Evolutionary conservation across 2,329 filamentous ascomycete genomes (phyloP).

Genomic region (Lasiodiplodia gonubiensis): DNA sequence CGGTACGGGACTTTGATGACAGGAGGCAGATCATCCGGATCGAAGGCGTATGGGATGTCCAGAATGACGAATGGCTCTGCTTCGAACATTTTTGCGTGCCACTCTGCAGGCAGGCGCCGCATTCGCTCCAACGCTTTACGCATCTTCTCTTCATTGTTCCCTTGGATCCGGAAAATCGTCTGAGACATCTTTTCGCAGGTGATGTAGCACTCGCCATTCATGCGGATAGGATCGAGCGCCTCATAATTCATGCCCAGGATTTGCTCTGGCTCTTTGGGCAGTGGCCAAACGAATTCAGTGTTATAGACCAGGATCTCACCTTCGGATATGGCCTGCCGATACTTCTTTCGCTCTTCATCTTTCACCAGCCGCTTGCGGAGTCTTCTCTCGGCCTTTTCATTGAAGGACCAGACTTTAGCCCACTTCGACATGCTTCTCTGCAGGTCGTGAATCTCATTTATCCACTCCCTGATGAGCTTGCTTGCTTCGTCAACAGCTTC

Average conservation of each 20-base stretch:
- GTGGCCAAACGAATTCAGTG: background rate
- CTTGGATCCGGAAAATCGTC: constrained; percentile 37
- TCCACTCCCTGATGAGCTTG: background rate
- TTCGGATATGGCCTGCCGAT: constrained; percentile 29
- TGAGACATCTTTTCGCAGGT: constrained; percentile 22
- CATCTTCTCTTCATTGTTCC: constrained; percentile 31
- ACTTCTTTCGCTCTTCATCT: constrained; percentile 21
- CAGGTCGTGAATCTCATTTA: background rate
- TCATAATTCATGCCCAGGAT: constrained; percentile 40
- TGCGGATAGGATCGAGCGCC: constrained; percentile 38
- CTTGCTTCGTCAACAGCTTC: background rate
- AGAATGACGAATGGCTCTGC: constrained; percentile 34
- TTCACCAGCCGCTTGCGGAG: background rate
- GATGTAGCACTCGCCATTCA: constrained; percentile 39
- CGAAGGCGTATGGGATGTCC: background rate
- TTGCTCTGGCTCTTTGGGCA: constrained; percentile 28
- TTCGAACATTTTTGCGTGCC: constrained; percentile 31
- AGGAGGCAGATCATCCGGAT: background rate
- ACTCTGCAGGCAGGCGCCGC: constrained; percentile 35
- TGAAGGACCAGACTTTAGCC: constrained; percentile 10
- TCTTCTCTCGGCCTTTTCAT: background rate
- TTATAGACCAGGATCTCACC: background rate
- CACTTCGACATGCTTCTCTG: background rate
- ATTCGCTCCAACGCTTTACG: constrained; percentile 36
- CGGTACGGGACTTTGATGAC: background rate